Evolutionary conservation across 257 asterid species (phyloP).

Genomic region (Datura wrightii): DNA sequence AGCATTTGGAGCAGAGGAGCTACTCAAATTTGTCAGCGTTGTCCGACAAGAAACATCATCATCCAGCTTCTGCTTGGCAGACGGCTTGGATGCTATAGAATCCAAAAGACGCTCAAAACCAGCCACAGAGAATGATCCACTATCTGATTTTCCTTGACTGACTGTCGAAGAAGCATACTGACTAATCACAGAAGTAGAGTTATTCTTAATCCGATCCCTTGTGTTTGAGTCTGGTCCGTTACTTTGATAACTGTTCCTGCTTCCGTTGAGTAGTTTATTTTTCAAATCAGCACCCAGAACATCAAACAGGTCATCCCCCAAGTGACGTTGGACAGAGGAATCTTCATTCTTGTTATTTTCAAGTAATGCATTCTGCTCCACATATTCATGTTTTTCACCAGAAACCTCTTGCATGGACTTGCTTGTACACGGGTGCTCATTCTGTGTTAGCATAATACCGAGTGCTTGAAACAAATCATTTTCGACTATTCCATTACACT

Average conservation of each 20-base stretch:
- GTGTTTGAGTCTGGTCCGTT: constrained; percentile 29
- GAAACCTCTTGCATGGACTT: constrained; percentile 46
- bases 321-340: constrained; percentile 35
- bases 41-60: constrained; percentile 68
- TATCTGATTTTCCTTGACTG: constrained; percentile 53
- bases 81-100: constrained; percentile 64
- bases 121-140: constrained; percentile 51
- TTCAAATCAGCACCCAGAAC: constrained; percentile 82
- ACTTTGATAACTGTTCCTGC: constrained; percentile 48
- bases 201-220: constrained; percentile 36
- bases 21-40: constrained; percentile 51
- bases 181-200: constrained; percentile 39
- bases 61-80: constrained; percentile 47
- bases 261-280: constrained; percentile 58
- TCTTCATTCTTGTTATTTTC: constrained; percentile 45
- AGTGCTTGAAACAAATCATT: constrained; percentile 45
- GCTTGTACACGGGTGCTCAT: constrained; percentile 35
- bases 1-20: constrained; percentile 53
- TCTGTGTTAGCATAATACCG: constrained; percentile 40
- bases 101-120: constrained; percentile 70
- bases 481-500: constrained; percentile 37
- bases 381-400: constrained; percentile 43
- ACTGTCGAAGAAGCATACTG: constrained; percentile 46
- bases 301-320: constrained; percentile 85
- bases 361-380: constrained; percentile 36